Evolutionary conservation across 139 green algal species (phyloP), one percentile per base, ranked within the genome.

Genomic region (Auxenochlorella pyrenoidosa): DNA sequence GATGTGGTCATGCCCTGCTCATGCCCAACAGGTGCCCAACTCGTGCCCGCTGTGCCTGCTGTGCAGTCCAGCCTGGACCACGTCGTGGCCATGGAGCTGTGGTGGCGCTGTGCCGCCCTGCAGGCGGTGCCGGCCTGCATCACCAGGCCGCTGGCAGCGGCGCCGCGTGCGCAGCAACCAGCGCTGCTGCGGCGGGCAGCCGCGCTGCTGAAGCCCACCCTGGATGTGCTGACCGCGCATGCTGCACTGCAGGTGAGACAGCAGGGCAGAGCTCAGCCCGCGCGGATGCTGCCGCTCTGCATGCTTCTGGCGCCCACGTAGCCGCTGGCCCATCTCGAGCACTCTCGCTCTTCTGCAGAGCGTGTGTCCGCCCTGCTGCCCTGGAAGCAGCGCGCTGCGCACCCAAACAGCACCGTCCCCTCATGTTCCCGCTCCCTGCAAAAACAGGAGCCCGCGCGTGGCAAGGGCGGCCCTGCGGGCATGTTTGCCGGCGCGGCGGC

Each of bases 31-130:
- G n/a, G n/a, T n/a, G n/a, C n/a, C n/a, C n/a, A n/a, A n/a, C n/a
- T n/a, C n/a, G n/a, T n/a, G n/a, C n/a, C n/a, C n/a, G n/a, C 77
- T 83, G 44, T 88, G 44, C 85, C 77, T 1, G 24, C 63, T 40
- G 47, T 22, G 34, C 90, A 93, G 86, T 82, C 89, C 38, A 86
- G 44, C 38, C 78, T 85, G 38, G 94, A 97, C 38, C n/a, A 88
- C 34, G 91, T 93, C 40, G 79, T 96, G 38, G 91, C 94, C 22
- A 87, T 94, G 86, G 90, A 96, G 88, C 80, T 96, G 63, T 96
- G 94, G 94, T 98, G 95, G 95, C 89, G 94, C 12, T 75, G 89
- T 3, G 91, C 92, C 36, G 95, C 95, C 8, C 88, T 97, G 70
- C 90, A 96, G 83, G 91, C 95, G 10, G 88, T 98, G 44, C 75